Evolutionary conservation across 768 basidiomycete species (phyloP).

Genomic region (Calocybe gangraenosa): DNA sequence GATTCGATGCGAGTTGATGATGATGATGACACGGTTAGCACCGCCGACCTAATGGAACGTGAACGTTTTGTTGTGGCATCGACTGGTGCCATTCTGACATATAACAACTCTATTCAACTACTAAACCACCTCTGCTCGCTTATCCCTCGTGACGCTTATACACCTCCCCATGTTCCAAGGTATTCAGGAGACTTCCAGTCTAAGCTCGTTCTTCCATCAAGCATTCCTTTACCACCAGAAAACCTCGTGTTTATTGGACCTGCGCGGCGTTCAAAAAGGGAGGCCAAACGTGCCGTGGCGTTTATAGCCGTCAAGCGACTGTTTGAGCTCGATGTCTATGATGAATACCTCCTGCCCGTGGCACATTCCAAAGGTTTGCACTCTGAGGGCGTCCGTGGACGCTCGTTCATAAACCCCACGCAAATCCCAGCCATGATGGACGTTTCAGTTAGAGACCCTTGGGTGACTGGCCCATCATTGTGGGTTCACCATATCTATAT

Average conservation of each 20-base stretch:
- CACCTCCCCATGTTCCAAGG: slow-evolving; percentile 51
- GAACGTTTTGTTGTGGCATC: slow-evolving; percentile 70
- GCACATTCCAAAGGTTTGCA: slow-evolving; percentile 44
- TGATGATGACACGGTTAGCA: slow-evolving; percentile 34
- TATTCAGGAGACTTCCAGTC: slow-evolving; percentile 58
- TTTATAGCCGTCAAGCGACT: slow-evolving; percentile 74
- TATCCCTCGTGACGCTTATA: slow-evolving; percentile 70
- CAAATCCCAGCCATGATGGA: slow-evolving; percentile 50
- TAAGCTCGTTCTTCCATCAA: slow-evolving; percentile 61
- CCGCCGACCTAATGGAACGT: slow-evolving; percentile 56
- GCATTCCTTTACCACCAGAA: slow-evolving; percentile 53
- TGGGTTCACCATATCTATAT: slow-evolving; percentile 64
- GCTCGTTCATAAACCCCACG: slow-evolving; percentile 35
- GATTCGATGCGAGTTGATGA: slow-evolving; percentile 39
- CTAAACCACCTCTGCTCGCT: slow-evolving; percentile 75
- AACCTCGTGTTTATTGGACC: slow-evolving; percentile 61
- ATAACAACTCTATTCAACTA: slow-evolving; percentile 67
- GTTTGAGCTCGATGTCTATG: slow-evolving; percentile 68
- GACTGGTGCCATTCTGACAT: slow-evolving; percentile 78
- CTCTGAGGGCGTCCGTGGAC: slow-evolving; percentile 41
- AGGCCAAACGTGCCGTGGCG: slow-evolving; percentile 80
- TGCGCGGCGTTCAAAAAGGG: slow-evolving; percentile 60
- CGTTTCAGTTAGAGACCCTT: slow-evolving; percentile 63
- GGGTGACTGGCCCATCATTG: slow-evolving; percentile 50
- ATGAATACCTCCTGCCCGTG: slow-evolving; percentile 78